A percentile compares a stretch with the other conserved stretches of the same genome.
Conservation (phyloP, 2,329 filamentous ascomycete genomes). For the Aureobasidium lini region DNA sequence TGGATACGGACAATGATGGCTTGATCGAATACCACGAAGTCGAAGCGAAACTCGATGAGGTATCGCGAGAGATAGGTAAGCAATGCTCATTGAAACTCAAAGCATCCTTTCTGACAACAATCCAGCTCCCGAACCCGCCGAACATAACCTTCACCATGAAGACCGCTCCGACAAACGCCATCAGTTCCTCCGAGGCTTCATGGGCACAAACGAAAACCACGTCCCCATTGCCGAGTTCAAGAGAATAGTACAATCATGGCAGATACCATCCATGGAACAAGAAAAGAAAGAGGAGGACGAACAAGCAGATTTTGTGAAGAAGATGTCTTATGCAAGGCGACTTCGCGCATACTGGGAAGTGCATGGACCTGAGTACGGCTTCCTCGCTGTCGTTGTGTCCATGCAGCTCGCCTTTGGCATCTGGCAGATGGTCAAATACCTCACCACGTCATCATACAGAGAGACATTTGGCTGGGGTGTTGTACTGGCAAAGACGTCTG, state of each 20-base stretch:
- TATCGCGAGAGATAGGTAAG: conserved; percentile 19
- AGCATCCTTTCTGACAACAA: conserved; percentile 27
- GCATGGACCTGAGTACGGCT: conserved; percentile 45
- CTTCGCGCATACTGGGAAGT: conserved; percentile 50
- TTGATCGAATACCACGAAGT: conserved; percentile 46
- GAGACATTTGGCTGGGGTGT: conserved; percentile 50
- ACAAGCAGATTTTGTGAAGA: conserved; percentile 36
- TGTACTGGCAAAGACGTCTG: conserved; percentile 48
- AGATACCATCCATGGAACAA: conserved; percentile 52
- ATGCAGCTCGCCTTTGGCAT: conserved; percentile 46
- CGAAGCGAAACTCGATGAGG: conserved; percentile 46
- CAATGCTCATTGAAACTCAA: conserved; percentile 22
- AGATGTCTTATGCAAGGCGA: conserved; percentile 39
- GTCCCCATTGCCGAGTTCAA: conserved; percentile 44
- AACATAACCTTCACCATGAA: conserved; percentile 39
- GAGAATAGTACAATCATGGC: conserved; percentile 52
- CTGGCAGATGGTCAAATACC: conserved; percentile 51
- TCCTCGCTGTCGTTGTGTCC: conserved; percentile 41
- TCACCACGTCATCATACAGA: conserved; percentile 37
- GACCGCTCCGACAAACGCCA: conserved; percentile 36
- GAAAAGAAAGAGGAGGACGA: conserved; percentile 42
- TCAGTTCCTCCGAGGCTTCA: conserved; percentile 45
- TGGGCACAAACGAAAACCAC: conserved; percentile 35
- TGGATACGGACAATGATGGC: conserved; percentile 47
- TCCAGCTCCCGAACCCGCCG: conserved; percentile 40